Conservation (phyloP, 768 basidiomycete genomes). For the Mycena albidolilacea region DNA sequence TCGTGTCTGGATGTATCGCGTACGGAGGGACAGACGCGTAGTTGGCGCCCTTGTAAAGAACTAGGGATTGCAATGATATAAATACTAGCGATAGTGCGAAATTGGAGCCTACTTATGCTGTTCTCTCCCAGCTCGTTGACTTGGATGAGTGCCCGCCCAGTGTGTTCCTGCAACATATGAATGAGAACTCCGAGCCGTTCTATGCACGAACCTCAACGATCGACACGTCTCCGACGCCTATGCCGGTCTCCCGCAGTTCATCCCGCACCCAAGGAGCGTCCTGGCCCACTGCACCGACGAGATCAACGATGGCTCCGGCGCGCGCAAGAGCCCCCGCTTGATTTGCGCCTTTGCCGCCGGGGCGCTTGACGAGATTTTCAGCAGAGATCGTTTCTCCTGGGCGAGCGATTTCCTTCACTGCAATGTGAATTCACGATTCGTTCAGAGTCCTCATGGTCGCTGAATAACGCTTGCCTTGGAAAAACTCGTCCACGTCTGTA, state of each 20-base stretch:
- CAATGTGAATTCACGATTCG: background rate
- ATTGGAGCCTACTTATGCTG: constrained; percentile 64
- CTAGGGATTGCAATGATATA: constrained; percentile 44
- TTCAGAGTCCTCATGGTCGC: background rate
- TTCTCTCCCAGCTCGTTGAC: constrained; percentile 72
- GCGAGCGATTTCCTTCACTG: constrained; percentile 67
- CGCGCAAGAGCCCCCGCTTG: constrained; percentile 71
- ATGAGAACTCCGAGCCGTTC: background rate
- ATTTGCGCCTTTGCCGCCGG: constrained; percentile 77
- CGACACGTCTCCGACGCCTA: constrained; percentile 56
- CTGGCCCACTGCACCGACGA: constrained; percentile 68
- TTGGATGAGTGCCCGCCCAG: constrained; percentile 75
- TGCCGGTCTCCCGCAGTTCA: constrained; percentile 55
- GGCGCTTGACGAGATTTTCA: constrained; percentile 59
- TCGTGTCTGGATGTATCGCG: constrained; percentile 52
- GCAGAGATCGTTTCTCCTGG: constrained; percentile 77
- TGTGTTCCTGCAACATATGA: constrained; percentile 56
- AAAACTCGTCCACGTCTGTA: constrained; percentile 72
- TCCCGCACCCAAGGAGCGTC: constrained; percentile 68
- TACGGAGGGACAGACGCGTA: constrained; percentile 55
- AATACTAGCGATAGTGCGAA: background rate
- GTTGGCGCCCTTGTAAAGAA: constrained; percentile 74
- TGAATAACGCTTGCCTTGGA: constrained; percentile 56
- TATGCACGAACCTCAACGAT: constrained; percentile 54
- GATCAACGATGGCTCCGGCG: constrained; percentile 63